Evolutionary conservation across 2,329 filamentous ascomycete genomes (phyloP), one percentile per base, ranked within the genome.

Genomic region (Penicillium expansum): DNA sequence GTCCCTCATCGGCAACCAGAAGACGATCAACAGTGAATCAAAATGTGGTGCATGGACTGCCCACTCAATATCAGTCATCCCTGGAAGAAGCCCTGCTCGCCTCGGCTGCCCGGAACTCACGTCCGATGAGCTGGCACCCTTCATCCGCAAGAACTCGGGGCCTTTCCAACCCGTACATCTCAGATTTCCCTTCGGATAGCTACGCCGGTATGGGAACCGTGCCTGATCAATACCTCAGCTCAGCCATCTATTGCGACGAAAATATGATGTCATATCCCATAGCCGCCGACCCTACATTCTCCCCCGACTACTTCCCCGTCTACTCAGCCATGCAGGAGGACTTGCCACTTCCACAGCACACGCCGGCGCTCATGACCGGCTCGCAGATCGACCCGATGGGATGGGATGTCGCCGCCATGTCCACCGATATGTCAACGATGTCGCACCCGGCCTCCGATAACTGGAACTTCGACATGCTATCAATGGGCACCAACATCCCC

Each of bases 91-190:
- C 69, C 62, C 56, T 76, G 58, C 66, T 79, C 62, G 69, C 76
- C 54, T 69, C 60, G 24, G 68, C 60, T 48, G 74, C 72, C 38
- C 75, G 71, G 64, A 58, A 79, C 38, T 74, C 75, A 51, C 82
- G 89, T 41, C 88, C 89, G 6, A 78, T 90, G 44, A 91, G 88
- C 78, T 92, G 89, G 89, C 89, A 92, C 70, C 87, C 88, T 3
- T 82, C 83, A 22, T 83, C 86, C 10, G 56, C 72, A 73, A 55
- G 68, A 68, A 32, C 67, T 67, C 52, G 70, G 70, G 67, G 63
- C 5, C 66, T 69, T 52, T 61, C 66, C 2, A 62, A 63, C 24
- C 60, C 68, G 10, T 66, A 63, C 48, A 49, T 59, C 27, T 59
- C 67, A 6, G 48, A 63, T 11, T 62, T 62, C 44, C 48, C 59